Base-by-base conservation (phyloP, 2,329 filamentous ascomycete genomes). In the Pseudophaeomoniella oleicola region DNA sequence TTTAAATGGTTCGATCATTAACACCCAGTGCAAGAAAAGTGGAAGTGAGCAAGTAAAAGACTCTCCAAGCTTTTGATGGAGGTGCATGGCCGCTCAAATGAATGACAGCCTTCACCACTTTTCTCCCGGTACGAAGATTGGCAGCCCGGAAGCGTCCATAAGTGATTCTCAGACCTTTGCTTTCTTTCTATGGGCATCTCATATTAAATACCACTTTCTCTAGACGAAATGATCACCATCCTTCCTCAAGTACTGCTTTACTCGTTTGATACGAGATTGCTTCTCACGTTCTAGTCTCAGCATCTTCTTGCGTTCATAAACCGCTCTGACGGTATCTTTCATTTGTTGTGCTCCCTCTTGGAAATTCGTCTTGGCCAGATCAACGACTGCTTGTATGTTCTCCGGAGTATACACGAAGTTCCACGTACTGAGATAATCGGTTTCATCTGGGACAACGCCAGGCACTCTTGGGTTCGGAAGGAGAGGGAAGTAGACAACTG, bases 371-470 rank as follows among this genome's bases (percentile, higher is more conserved):
- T 75, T 70, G 1, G 90, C 87, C 17, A 98, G 69, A 4, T 71
- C 68, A 2, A 94, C 80, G 0, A 93, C 85, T 16, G 74, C 72
- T 47, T 96, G 87, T 36, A 98, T 77, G 56, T 98, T 80, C 39
- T 90, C 78, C 0, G 86, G 79, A 2, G 82, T 92, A 56, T 96
- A 98, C 18, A 94, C 78, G 54, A 96, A 96, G 54, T 98, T 98
- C 90, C 90, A 98, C 0, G 90, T 98, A 46, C 77, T 84, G 64
- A 96, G 75, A 58, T 86, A 96, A 41, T 94, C 85, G 37, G 75
- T 81, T 2, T 71, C 73, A 16, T 78, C 76, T 0, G 90, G 90
- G 46, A 94, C 81, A n/a, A 96, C 79, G 31, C 75, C 81, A 0
- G 78, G 71, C 0, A 85, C 79, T 41, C 80, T 79, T 0, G 54